Base-by-base conservation (phyloP, 495 filamentous ascomycete genomes). In the Annulohypoxylon maeteangense region DNA sequence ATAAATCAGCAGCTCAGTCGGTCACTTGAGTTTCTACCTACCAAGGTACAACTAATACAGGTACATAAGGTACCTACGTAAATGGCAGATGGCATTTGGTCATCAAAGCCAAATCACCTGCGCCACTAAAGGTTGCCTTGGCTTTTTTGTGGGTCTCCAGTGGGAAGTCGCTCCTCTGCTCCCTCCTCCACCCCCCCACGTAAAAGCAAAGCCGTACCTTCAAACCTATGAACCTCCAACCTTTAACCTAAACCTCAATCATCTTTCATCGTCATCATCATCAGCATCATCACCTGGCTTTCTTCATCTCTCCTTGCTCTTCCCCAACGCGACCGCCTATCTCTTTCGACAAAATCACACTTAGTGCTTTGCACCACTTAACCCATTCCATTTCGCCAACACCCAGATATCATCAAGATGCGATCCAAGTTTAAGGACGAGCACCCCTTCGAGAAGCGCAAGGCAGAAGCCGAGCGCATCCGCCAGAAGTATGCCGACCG, bases 371-470 rank as follows among this genome's bases (percentile, higher is more conserved):
- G 11, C 16, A 55, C 18, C 11, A 11, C 22, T 10, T 25, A 48
- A 14, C 48, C 8, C 23, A 16, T 45, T 40, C 11, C 42, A n/a
- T 64, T 36, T n/a, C n/a, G 59, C 44, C 51, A 36, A 51, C 70
- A 48, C 60, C 76, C 42, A 72, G 48, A 79, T 4, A 31, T 27
- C 74, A 56, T 78, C 85, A 94, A 80, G 68, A 97, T 97, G 94
- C 90, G 93, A 76, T 93, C 91, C 82, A 98, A 98, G 88, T 98
- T 98, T 85, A 99, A 98, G 92, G 95, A 99, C 90, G 95, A 98
- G 90, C 95, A 98, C 84, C 93, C 94, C 78, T 98, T 98, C 81
- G 94, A 97, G 92, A 98, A 99, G 91, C 90, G 91, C 82, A 97
- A 97, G 92, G 95, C 95, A 64, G 95, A 99, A 82, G 95, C 95